These are phyloP conservation scores for Amylocarpus encephaloides DNA, from an alignment of 2,329 filamentous ascomycete species.

Conservation along the genomic window DNA sequence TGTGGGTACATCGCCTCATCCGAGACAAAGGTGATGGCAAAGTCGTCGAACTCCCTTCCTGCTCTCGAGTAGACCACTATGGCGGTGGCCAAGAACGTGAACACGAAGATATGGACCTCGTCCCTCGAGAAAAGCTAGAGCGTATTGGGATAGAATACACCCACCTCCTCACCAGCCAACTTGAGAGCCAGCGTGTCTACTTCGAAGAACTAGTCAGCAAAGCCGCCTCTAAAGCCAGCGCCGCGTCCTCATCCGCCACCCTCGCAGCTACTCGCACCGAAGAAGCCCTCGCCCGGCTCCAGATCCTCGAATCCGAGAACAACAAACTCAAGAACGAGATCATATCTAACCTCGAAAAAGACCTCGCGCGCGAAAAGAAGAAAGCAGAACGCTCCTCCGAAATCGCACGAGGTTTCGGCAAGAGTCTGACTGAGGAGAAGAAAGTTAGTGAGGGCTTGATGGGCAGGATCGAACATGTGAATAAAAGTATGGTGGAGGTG, in stretches of 20 bases:
- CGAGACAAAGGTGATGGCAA: slow-evolving; percentile 91
- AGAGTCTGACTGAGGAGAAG: slow-evolving; percentile 80
- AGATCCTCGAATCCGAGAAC: slow-evolving; percentile 48
- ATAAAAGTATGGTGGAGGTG: slow-evolving; percentile 53
- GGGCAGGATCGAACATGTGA: slow-evolving; percentile 71
- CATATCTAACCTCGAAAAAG: slow-evolving; percentile 64
- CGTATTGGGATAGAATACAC: slow-evolving; percentile 92
- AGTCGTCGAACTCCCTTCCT: slow-evolving; percentile 74
- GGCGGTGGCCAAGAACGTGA: slow-evolving; percentile 1
- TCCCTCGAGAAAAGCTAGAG: slow-evolving; percentile 62
- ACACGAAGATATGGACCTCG: slow-evolving; percentile 52
- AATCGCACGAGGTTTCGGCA: slow-evolving; percentile 68
- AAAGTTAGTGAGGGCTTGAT: slow-evolving; percentile 74
- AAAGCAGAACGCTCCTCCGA: slow-evolving; percentile 67
- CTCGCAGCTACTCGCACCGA: slow-evolving; percentile 47
- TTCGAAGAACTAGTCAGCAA: slow-evolving; percentile 90
- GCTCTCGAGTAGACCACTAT: slow-evolving; percentile 17
- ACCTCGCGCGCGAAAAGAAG: slow-evolving; percentile 60
- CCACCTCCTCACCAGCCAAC: slow-evolving; percentile 83
- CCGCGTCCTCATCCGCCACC: slow-evolving; percentile 63
- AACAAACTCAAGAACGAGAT: slow-evolving; percentile 42
- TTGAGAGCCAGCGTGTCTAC: slow-evolving; percentile 87
- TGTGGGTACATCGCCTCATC: slow-evolving; percentile 92
- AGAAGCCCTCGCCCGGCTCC: slow-evolving; percentile 44
- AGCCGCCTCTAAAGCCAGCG: slow-evolving; percentile 79